Conservation (phyloP, 768 basidiomycete genomes). For the Rubroboletus pulcherrimus region DNA sequence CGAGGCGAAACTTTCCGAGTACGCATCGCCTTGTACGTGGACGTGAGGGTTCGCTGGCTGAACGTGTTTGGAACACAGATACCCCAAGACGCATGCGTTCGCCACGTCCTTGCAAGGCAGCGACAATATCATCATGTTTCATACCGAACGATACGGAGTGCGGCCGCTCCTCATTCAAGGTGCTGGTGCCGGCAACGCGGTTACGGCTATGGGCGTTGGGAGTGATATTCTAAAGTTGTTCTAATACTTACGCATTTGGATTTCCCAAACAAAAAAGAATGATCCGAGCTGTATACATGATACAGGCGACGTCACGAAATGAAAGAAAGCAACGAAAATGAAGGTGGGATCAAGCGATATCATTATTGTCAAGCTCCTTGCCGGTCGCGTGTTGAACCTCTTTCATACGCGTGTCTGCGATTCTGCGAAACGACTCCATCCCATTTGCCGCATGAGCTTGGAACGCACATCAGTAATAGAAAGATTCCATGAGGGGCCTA, state of each 20-base stretch:
- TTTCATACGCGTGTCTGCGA: background rate
- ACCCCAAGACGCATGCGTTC: conserved; percentile 86
- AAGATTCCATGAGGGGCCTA: background rate
- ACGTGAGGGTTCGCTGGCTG: background rate
- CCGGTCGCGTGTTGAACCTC: conserved; percentile 4
- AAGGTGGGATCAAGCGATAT: background rate
- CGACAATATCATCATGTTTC: conserved; percentile 98
- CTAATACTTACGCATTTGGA: conserved; percentile 9
- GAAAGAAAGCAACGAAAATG: background rate
- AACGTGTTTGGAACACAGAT: conserved; percentile 46
- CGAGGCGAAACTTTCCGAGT: conserved; percentile 89
- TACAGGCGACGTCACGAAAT: background rate
- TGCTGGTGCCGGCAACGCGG: conserved; percentile 94
- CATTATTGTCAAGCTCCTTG: background rate
- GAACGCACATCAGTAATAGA: background rate
- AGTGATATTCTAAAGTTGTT: conserved; percentile 71
- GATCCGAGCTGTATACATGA: conserved; percentile 2
- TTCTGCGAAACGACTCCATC: background rate
- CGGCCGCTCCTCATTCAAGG: conserved; percentile 93
- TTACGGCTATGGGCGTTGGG: conserved; percentile 97
- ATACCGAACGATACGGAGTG: conserved; percentile 85
- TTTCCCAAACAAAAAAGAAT: background rate
- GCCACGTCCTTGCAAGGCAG: conserved; percentile 94
- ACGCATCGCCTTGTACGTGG: conserved; percentile 21
- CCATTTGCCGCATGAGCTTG: background rate